Base-by-base conservation (phyloP, 2,329 filamentous ascomycete genomes). In the Corynespora cassiicola region DNA sequence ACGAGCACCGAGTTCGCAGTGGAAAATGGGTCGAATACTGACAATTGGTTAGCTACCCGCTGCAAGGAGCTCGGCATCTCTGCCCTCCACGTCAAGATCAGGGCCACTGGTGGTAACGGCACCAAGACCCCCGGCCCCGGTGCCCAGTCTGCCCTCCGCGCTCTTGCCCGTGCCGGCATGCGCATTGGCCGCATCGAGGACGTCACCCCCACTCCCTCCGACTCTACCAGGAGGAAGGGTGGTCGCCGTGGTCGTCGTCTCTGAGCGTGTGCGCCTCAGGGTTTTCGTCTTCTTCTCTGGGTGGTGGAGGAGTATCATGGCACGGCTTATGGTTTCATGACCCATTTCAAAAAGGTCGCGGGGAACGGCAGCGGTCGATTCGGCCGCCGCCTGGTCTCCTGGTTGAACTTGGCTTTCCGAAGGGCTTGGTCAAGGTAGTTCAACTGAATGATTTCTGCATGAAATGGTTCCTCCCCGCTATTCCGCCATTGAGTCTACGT, bases 191-290 rank as follows among this genome's bases (percentile, higher is more conserved):
- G 94, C 73, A 99, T 99, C 70, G 94, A 99, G 87, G 94, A 99
- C 75, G 94, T 99, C 58, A 99, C 95, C 68, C 94, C 94, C 68
- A 99, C 94, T 50, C 94, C 95, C 68, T 99, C 94, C 77, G 94
- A 99, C 80, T 96, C 90, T 76, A 99, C 94, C 71, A 89, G 94
- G 80, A 91, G 92, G 82, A 99, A 99, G 90, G 94, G 94, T 82
- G 94, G 94, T 96, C 91, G 94, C 80, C 92, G 94, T 88, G 94
- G 94, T 97, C 94, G 94, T 81, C 92, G 94, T 96, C 88, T 99
- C 78, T 99, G 82, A 88, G 78, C 75, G 68, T 72, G 54, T 73
- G 65, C 66, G 55, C n/a, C n/a, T n/a, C n/a, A n/a, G 45, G 56
- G 38, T 50, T 30, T 20, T 31, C 4, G 31, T 41, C 39, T 50